Evolutionary conservation across 2,329 filamentous ascomycete species (phyloP), one percentile per base, ranked within the genome.

Genomic region (Balansia obtecta): DNA sequence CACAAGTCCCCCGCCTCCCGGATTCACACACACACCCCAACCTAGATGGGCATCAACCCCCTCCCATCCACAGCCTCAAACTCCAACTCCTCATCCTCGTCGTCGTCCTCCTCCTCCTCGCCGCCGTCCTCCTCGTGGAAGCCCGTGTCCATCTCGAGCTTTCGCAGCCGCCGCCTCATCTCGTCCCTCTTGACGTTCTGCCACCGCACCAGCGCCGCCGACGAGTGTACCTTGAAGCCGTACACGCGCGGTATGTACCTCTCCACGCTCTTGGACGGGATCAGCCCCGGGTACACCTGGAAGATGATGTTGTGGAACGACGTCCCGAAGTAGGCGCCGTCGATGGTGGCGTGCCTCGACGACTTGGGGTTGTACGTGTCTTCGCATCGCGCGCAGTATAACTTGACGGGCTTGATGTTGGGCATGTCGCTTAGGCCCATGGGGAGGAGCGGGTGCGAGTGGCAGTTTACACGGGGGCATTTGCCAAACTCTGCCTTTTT

Each of bases 261-360:
- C 56, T 88, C 83, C 55, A 83, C 75, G 59, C 82, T 88, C 76
- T 97, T 98, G 57, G 82, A 74, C 3, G 93, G 93, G 48, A 94
- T 82, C 59, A 98, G 77, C 22, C 86, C 82, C 6, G 93, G 91
- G 66, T 97, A 97, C 50, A 98, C 93, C 68, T 98, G 93, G 74
- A 98, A 97, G 55, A 98, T 82, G 69, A 98, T 96, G 71, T 96
- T 96, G 76, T 96, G 91, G 75, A 98, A 98, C 2, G 88, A 95
- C 45, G 91, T 90, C 59, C 93, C 93, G 60, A 98, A 98, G 76
- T 97, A 98, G 56, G 93, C 93, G 55, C 93, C 93, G 65, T 98
- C 93, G 62, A 98, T 96, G 52, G 86, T 80, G 47, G 90, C 89
- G 69, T 98, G 93, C 30, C 93, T 88, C 18, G 88, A 91, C 3